Conservation (phyloP, 192 early-diverging fungal genomes). For the Bifiguratus adelaidae region DNA sequence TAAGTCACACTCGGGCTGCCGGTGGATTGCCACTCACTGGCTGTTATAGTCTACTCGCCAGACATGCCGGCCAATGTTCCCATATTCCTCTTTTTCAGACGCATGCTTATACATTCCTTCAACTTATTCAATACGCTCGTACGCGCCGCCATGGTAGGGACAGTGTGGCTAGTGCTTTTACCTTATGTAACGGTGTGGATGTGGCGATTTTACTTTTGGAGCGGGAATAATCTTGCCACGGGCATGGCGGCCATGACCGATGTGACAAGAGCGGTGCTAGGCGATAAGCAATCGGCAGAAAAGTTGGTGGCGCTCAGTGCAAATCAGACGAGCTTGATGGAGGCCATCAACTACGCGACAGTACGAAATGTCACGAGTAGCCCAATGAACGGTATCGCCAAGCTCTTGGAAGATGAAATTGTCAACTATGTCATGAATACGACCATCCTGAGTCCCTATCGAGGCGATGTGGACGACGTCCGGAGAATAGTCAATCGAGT, state of each 20-base stretch:
- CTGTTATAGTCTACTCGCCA: conserved; percentile 45
- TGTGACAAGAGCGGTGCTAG: neutral
- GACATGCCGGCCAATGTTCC: conserved; percentile 70
- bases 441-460: no score
- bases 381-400: no score
- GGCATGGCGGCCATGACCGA: neutral
- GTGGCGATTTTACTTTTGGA: conserved; percentile 80
- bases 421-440: no score
- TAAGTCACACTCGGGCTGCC: neutral
- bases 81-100: conserved; percentile 39
- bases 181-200: conserved; percentile 81
- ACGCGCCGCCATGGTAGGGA: conserved; percentile 50
- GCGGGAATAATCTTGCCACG: conserved; percentile 38
- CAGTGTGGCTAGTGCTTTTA: conserved; percentile 72
- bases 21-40: neutral
- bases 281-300: neutral
- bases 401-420: no score
- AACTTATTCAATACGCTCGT: conserved; percentile 24
- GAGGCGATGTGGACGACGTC: no score
- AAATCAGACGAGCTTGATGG: no score
- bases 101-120: conserved; percentile 28
- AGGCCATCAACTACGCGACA: no score
- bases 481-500: no score
- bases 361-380: no score
- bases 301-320: no score